A percentile compares a stretch with the other conserved stretches of the same genome.
These are phyloP conservation scores for Simplicillium aogashimaense DNA, from an alignment of 2,329 filamentous ascomycete species.

Conservation along the genomic window DNA sequence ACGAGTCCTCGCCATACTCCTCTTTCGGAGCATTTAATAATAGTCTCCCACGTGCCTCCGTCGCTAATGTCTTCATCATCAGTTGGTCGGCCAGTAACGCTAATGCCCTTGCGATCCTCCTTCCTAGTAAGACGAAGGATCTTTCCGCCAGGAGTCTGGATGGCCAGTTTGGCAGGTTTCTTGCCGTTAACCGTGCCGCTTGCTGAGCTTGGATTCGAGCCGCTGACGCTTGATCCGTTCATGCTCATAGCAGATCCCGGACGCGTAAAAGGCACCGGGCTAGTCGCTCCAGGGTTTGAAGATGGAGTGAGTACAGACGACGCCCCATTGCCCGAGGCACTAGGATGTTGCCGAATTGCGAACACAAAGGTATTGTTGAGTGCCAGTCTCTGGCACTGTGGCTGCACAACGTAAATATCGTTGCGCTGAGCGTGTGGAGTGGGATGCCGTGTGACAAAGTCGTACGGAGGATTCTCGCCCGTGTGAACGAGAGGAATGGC, in stretches of 20 bases:
- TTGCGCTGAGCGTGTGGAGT: conserved; percentile 96
- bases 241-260: conserved; percentile 58
- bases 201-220: conserved; percentile 45
- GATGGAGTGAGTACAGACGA: conserved; percentile 31
- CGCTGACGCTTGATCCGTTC: conserved; percentile 45
- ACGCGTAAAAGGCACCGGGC: conserved; percentile 51
- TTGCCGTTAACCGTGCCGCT: conserved; percentile 45
- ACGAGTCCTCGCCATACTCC: conserved; percentile 76
- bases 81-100: conserved; percentile 29
- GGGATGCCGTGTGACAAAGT: conserved; percentile 86
- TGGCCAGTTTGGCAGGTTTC: conserved; percentile 92
- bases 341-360: conserved; percentile 82
- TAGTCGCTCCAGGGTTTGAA: conserved; percentile 36
- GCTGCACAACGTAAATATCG: conserved; percentile 93
- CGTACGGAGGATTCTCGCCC: conserved; percentile 87
- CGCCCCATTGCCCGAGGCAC: conserved; percentile 32
- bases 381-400: conserved; percentile 79
- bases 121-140: conserved; percentile 82
- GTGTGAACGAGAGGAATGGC: conserved; percentile 83
- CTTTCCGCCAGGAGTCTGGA: conserved; percentile 89
- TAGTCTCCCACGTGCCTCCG: conserved; percentile 77
- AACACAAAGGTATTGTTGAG: conserved; percentile 98
- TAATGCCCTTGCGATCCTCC: conserved; percentile 53
- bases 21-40: conserved; percentile 79
- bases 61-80: conserved; percentile 51